phyloP scores from a whole-genome alignment of 2,329 filamentous ascomycete species.

The Xylaria sp. region DNA sequence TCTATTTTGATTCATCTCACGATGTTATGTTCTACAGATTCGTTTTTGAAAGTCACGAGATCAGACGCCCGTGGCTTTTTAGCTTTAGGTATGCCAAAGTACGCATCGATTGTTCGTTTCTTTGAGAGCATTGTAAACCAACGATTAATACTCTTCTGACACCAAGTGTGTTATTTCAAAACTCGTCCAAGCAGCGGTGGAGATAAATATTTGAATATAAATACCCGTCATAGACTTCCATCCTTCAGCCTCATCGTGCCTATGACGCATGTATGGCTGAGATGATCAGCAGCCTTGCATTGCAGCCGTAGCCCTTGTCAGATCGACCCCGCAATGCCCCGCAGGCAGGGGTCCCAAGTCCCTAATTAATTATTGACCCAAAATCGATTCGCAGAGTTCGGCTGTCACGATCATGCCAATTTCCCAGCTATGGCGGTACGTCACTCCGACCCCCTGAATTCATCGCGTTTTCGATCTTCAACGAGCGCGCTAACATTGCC shows the following conservation, averaged over 20 bases:
- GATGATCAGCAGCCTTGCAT: conserved; percentile 41
- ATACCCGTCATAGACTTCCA: not conserved
- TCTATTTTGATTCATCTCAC: not conserved
- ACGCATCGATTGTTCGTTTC: conserved; percentile 74
- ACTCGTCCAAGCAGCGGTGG: not conserved
- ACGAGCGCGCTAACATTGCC: conserved; percentile 25
- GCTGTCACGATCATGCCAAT: conserved; percentile 17
- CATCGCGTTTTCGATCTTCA: not conserved
- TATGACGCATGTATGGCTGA: conserved; percentile 41
- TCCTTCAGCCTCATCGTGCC: conserved; percentile 37
- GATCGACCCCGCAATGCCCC: not conserved
- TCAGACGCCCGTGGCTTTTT: conserved; percentile 52
- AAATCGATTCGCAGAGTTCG: conserved; percentile 20
- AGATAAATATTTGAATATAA: not conserved
- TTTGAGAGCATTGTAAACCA: conserved; percentile 48
- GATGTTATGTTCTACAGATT: not conserved
- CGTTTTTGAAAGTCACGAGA: conserved; percentile 43
- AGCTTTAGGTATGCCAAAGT: conserved; percentile 63
- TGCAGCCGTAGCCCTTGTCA: conserved; percentile 32
- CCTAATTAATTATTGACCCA: conserved; percentile 7
- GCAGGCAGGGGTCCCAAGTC: conserved; percentile 17
- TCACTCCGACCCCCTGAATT: not conserved
- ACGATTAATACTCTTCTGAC: not conserved
- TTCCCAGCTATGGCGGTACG: conserved; percentile 43
- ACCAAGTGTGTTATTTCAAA: not conserved